Base-by-base conservation (phyloP, 148 eudicot genomes). In the Camellia granthamiana region DNA sequence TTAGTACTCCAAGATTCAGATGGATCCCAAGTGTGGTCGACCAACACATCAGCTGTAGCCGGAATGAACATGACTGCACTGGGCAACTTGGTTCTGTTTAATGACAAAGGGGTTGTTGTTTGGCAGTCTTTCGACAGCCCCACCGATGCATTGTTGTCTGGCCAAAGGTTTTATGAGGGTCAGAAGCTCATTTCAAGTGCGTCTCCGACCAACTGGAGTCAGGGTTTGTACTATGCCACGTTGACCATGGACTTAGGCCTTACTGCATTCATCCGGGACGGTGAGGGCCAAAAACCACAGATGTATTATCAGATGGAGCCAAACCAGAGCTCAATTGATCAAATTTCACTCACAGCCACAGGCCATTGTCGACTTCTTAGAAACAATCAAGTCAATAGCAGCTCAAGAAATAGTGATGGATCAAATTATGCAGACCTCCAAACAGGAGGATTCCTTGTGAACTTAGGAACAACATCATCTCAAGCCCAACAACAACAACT, bases 61-160 rank as follows among this genome's bases (percentile, higher is more conserved):
- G 81, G 81, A 2, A 55, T 78, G 65, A 78, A 78, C 75, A 67
- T 78, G 60, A 78, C 81, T 0, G 81, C 56, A 44, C 2, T 23
- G 30, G 81, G 75, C 0, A 78, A 78, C 23, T 43, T 78, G 65
- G 81, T n/a, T n/a, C n/a, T n/a, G n/a, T n/a, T n/a, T n/a, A 30
- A 74, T 19, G 16, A 42, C 0, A 75, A 21, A 2, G 74, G 75
- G 43, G 54, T 5, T 9, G 23, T 42, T 8, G 65, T 78, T 68
- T 78, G 75, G 81, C 75, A 78, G 65, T 78, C 81, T 10, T 78
- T 78, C 23, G 81, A 78, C 42, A 3, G 5, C 10, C 81, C 65
- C 52, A 69, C 81, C 12, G 81, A 78, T 6, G 69, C 75, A 3
- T 42, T 78, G 74, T 7, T 78, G 65, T 19, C 74, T 0, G 81